Conservation (phyloP, 129 eudicot genomes). For the Flaveria trinervia region DNA sequence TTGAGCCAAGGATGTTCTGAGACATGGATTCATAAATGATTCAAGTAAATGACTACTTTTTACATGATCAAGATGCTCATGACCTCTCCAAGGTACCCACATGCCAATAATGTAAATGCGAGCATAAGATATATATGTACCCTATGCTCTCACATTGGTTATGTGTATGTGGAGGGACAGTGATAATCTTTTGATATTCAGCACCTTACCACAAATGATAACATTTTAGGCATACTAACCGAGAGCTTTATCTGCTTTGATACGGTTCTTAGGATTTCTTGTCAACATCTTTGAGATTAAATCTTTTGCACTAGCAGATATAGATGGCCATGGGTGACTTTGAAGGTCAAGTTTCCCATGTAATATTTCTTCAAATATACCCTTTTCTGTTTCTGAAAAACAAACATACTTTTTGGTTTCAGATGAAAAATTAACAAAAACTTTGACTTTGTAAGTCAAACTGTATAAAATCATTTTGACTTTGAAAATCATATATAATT, state of each 20-base stretch:
- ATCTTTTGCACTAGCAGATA: conserved; percentile 84
- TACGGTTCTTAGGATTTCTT: conserved; percentile 67
- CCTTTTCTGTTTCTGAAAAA: conserved; percentile 72
- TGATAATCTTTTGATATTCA: neutral
- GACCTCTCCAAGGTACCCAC: neutral
- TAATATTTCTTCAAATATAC: conserved; percentile 64
- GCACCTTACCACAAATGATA: neutral
- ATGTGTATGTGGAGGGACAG: neutral
- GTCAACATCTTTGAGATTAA: conserved; percentile 72
- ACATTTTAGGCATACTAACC: conserved; percentile 41
- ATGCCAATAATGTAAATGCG: too few relatives aligned
- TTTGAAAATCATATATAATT: neutral
- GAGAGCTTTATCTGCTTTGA: conserved; percentile 84
- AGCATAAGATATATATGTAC: too few relatives aligned
- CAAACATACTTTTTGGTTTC: neutral
- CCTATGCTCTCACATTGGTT: too few relatives aligned
- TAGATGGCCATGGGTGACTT: conserved; percentile 79
- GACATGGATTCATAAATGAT: neutral
- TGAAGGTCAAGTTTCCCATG: conserved; percentile 58
- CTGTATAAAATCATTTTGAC: neutral
- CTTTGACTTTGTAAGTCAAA: neutral
- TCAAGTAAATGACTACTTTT: neutral
- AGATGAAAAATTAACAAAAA: conserved; percentile 1
- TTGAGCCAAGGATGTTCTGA: conserved; percentile 95
- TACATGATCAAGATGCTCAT: neutral